These are phyloP conservation scores for Canna indica DNA, from an alignment of 176 grass and related monocot species.

Conservation along the genomic window DNA sequence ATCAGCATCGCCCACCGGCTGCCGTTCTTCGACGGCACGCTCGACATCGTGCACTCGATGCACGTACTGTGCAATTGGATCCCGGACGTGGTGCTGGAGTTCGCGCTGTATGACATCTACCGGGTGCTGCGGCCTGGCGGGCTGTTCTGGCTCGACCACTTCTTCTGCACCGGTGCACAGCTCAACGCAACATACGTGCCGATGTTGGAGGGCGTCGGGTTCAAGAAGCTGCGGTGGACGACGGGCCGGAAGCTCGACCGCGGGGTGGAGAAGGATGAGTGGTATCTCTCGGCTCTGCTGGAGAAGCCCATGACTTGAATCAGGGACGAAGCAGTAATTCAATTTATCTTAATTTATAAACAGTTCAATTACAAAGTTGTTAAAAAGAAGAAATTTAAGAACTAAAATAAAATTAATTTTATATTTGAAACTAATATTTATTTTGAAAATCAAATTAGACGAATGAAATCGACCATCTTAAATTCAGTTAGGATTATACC, in stretches of 20 bases:
- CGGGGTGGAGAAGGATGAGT: background rate
- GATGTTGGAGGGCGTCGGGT: slow-evolving; percentile 5
- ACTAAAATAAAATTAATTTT: too few species aligned
- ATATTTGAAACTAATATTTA: too few species aligned
- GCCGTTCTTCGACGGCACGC: slow-evolving; percentile 9
- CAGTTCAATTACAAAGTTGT: too few species aligned
- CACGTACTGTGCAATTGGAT: slow-evolving; percentile 17
- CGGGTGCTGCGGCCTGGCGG: slow-evolving; percentile 14
- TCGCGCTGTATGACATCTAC: slow-evolving; percentile 13
- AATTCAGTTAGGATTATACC: too few species aligned
- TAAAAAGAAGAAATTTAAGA: too few species aligned
- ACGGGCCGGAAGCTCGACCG: slow-evolving; percentile 7
- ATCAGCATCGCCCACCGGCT: slow-evolving; percentile 2
- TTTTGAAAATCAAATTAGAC: too few species aligned
- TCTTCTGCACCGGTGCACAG: slow-evolving; percentile 5
- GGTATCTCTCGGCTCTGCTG: slow-evolving; percentile 9
- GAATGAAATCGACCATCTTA: too few species aligned
- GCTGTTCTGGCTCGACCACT: slow-evolving; percentile 13
- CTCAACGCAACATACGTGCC: slow-evolving; percentile 9
- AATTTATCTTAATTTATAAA: too few species aligned
- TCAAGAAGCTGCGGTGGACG: slow-evolving; percentile 1
- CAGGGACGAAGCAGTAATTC: too few species aligned
- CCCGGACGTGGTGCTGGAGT: slow-evolving; percentile 4
- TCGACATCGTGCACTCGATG: slow-evolving; percentile 13
- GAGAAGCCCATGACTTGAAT: slow-evolving; percentile 10